These are phyloP conservation scores for Aleurites moluccanus DNA, from an alignment of 441 rosid genomes.

Conservation along the genomic window DNA sequence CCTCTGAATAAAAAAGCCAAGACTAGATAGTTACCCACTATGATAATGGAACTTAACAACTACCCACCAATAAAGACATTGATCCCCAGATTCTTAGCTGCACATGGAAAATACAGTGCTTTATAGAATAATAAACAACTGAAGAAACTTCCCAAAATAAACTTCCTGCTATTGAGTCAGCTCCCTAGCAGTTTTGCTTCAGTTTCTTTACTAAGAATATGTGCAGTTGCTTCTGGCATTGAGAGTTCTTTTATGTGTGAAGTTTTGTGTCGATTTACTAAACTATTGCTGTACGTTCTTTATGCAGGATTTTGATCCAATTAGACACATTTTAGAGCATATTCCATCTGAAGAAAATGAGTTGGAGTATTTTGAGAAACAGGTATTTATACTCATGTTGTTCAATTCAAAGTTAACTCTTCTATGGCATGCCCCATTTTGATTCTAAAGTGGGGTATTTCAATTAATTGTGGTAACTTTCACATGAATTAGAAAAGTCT, in stretches of 20 bases:
- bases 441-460: neutral
- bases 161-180: too few relatives aligned
- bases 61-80: too few relatives aligned
- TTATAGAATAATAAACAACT: too few relatives aligned
- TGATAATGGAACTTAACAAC: too few relatives aligned
- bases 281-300: slow-evolving; percentile 3
- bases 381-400: slow-evolving; percentile 45
- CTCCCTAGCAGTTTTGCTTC: neutral
- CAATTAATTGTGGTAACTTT: neutral
- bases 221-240: neutral
- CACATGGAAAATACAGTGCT: too few relatives aligned
- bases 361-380: slow-evolving; percentile 71
- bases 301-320: slow-evolving; percentile 83
- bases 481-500: neutral
- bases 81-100: too few relatives aligned
- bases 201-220: neutral
- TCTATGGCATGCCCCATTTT: neutral
- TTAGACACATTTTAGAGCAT: slow-evolving; percentile 73
- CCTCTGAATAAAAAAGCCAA: too few relatives aligned
- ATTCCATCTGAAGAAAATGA: slow-evolving; percentile 70
- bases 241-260: neutral
- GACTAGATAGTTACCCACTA: too few relatives aligned
- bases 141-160: too few relatives aligned
- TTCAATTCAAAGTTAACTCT: neutral
- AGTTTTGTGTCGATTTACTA: slow-evolving; percentile 9